Percentiles rank a stretch among this genome's conserved stretches.
These are phyloP conservation scores for Tolypocladium endophyticum DNA, from an alignment of 2,329 filamentous ascomycete genomes.

Conservation along the genomic window DNA sequence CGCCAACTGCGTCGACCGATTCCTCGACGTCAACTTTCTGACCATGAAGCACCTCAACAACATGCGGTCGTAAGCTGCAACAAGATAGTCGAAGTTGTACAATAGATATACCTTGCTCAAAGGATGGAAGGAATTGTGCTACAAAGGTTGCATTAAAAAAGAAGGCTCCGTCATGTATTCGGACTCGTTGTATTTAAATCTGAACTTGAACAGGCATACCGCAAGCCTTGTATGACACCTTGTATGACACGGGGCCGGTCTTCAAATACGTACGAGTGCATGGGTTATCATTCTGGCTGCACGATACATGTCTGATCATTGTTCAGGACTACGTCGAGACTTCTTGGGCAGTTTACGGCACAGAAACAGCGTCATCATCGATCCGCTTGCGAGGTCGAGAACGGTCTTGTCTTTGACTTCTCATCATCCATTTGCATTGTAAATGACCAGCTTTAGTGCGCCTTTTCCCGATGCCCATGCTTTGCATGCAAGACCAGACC, in stretches of 20 bases:
- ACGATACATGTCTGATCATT: background rate
- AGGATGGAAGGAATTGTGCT: background rate
- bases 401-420: conserved; percentile 4
- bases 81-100: background rate
- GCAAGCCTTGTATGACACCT: no score
- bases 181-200: background rate
- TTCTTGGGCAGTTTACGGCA: background rate
- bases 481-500: conserved; percentile 24
- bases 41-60: conserved; percentile 77
- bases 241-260: background rate
- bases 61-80: conserved; percentile 27
- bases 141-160: background rate
- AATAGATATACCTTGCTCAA: conserved; percentile 1
- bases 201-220: background rate
- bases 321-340: background rate
- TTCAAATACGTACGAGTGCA: background rate
- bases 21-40: conserved; percentile 77
- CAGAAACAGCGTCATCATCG: background rate
- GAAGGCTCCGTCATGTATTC: background rate
- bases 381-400: background rate
- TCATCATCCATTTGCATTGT: conserved; percentile 23
- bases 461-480: conserved; percentile 25
- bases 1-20: conserved; percentile 86
- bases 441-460: conserved; percentile 24
- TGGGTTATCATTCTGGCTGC: background rate